Percentiles rank a stretch among this genome's conserved stretches.
Conservation (phyloP, 176 grass and related monocot genomes). For the Zoysia japonica region DNA sequence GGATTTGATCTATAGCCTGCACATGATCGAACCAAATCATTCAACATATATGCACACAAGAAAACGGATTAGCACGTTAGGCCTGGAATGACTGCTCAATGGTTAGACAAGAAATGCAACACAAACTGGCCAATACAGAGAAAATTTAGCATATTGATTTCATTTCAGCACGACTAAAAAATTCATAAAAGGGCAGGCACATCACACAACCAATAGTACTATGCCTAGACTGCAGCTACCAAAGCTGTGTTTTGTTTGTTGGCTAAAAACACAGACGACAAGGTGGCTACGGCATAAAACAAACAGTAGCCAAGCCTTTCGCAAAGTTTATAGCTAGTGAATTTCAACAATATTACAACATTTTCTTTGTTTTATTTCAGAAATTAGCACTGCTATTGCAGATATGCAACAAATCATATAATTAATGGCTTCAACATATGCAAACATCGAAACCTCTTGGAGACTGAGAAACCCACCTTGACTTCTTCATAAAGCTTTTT, state of each 20-base stretch:
- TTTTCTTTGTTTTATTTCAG: not conserved
- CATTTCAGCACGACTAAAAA: not conserved
- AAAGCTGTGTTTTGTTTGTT: too few relatives aligned
- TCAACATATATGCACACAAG: slow-evolving; percentile 7
- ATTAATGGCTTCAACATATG: not conserved
- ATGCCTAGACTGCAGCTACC: too few relatives aligned
- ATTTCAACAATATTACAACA: not conserved
- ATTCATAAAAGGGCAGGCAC: not conserved
- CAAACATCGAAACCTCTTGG: not conserved
- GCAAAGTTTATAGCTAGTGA: not conserved
- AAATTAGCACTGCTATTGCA: not conserved
- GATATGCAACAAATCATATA: not conserved
- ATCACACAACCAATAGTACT: not conserved
- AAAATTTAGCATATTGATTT: slow-evolving; percentile 2
- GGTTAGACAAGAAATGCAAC: not conserved
- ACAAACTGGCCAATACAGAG: not conserved
- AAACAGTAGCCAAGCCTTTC: not conserved
- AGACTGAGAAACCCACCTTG: slow-evolving; percentile 57
- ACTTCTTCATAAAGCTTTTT: slow-evolving; percentile 98
- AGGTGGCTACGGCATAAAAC: not conserved
- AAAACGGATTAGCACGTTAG: not conserved
- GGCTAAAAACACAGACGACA: not conserved
- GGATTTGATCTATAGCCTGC: slow-evolving; percentile 75
- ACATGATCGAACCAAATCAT: slow-evolving; percentile 26
- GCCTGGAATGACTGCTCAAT: not conserved